phyloP scores from a whole-genome alignment of 345 rosid species.

The Hibiscus trionum region DNA sequence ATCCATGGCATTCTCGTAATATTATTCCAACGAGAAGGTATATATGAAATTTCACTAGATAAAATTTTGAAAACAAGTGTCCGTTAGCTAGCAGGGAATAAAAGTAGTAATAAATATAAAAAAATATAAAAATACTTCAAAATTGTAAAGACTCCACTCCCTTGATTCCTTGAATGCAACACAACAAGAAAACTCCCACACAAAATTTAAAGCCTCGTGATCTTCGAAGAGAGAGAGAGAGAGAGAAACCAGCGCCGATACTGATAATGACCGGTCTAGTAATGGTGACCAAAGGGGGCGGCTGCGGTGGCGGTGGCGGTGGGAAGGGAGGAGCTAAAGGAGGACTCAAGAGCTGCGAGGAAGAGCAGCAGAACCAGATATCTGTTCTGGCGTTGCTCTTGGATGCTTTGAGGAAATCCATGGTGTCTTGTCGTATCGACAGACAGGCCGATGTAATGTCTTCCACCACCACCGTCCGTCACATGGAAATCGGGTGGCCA shows the following conservation, averaged over 20 bases:
- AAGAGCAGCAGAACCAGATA: conserved; percentile 67
- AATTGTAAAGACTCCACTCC: conserved; percentile 15
- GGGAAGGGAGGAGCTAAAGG: conserved; percentile 26
- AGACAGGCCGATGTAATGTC: conserved; percentile 15
- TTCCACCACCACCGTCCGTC: conserved; percentile 46
- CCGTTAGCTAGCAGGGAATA: conserved; percentile 55
- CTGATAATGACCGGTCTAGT: conserved; percentile 70
- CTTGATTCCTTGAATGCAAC: conserved; percentile 32
- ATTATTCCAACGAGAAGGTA: not conserved
- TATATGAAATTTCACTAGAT: not conserved
- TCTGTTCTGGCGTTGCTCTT: conserved; percentile 54
- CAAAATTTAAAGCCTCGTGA: conserved; percentile 5
- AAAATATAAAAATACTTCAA: not conserved
- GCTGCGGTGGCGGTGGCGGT: conserved; percentile 64
- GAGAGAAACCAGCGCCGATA: not conserved
- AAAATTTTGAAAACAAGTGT: conserved; percentile 63
- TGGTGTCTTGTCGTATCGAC: conserved; percentile 66
- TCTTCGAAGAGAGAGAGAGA: conserved; percentile 6
- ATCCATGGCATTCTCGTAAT: conserved; percentile 16
- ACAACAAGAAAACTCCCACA: not conserved
- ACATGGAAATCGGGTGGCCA: conserved; percentile 92
- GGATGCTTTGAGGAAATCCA: conserved; percentile 76
- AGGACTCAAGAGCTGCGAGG: conserved; percentile 27
- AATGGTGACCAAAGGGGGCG: conserved; percentile 75
- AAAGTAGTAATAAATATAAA: not conserved